Evolutionary conservation across 108 stramenopile species (phyloP).

Genomic region (Aureococcus anophagefferens): DNA sequence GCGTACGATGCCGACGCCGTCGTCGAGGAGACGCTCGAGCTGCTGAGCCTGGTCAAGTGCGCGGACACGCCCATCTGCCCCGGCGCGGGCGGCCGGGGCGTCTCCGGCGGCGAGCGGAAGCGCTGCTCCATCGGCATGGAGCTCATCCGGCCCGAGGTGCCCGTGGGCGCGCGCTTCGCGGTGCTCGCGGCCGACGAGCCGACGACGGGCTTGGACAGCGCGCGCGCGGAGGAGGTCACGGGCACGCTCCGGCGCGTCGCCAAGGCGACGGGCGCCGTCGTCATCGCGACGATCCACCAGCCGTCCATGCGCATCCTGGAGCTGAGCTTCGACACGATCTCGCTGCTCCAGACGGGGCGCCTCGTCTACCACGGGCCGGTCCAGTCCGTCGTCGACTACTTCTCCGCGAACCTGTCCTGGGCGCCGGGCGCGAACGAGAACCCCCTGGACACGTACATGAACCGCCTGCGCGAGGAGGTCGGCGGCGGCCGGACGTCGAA

Average conservation of each 20-base stretch:
- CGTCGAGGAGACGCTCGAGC: too few species aligned
- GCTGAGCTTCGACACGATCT: slow-evolving; percentile 9
- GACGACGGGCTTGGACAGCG: slow-evolving; percentile 7
- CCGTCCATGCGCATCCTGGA: slow-evolving; percentile 14
- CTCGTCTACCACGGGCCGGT: slow-evolving; percentile 12
- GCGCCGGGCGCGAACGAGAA: slow-evolving; percentile 11
- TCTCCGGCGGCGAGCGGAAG: neutral
- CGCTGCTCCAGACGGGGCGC: slow-evolving; percentile 15
- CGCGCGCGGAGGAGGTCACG: slow-evolving; percentile 14
- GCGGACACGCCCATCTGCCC: too few species aligned
- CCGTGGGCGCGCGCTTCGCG: too few species aligned
- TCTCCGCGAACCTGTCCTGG: neutral
- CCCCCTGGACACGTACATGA: slow-evolving; percentile 16
- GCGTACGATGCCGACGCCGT: too few species aligned
- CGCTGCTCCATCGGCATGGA: too few species aligned
- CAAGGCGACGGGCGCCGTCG: neutral
- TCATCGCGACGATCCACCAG: slow-evolving; percentile 22
- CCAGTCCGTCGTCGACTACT: slow-evolving; percentile 10
- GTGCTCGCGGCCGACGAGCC: slow-evolving; percentile 17
- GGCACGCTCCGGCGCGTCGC: slow-evolving; percentile 8
- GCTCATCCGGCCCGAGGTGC: neutral
- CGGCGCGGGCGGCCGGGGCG: too few species aligned
- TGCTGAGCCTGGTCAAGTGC: too few species aligned
- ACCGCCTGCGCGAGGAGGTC: slow-evolving; percentile 4
- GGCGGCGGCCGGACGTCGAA: too few species aligned